Conservation (phyloP, 441 rosid species). For the Biscutella auriculata region DNA sequence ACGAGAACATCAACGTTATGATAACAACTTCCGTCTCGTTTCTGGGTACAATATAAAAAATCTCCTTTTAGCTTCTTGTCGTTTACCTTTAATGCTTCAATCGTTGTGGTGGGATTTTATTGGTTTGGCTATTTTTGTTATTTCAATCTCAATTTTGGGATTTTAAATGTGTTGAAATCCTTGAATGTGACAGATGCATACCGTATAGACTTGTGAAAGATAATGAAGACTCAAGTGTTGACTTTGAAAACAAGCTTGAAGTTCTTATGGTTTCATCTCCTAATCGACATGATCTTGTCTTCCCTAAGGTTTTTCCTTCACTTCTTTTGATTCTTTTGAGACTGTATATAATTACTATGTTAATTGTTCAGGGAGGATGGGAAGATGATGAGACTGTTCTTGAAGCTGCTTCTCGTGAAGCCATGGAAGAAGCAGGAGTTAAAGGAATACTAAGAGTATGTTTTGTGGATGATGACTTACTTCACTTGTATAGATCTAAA, state of each 20-base stretch:
- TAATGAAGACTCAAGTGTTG: conserved; percentile 19
- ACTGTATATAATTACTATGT: not conserved
- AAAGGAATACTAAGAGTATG: conserved; percentile 59
- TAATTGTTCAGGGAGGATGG: conserved; percentile 72
- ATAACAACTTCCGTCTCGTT: conserved; percentile 59
- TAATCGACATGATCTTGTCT: conserved; percentile 49
- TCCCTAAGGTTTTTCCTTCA: conserved; percentile 51
- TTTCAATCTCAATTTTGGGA: not conserved
- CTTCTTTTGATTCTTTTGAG: not conserved
- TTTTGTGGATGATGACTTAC: not conserved
- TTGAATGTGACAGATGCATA: conserved; percentile 33
- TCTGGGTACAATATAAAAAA: conserved; percentile 40
- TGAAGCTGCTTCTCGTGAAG: conserved; percentile 89
- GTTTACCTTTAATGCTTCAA: conserved; percentile 1
- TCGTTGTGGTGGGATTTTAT: not conserved
- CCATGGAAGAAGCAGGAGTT: conserved; percentile 86
- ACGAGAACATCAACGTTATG: conserved; percentile 60
- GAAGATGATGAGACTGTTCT: conserved; percentile 74
- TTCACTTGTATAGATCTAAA: not conserved
- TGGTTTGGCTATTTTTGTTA: not conserved
- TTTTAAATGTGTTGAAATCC: not conserved
- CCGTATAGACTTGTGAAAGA: conserved; percentile 41
- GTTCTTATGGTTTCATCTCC: conserved; percentile 68
- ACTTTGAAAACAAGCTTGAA: conserved; percentile 27
- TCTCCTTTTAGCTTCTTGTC: not conserved